These are phyloP conservation scores for Leucosporidium scottii DNA, from an alignment of 768 basidiomycete species.

Conservation along the genomic window DNA sequence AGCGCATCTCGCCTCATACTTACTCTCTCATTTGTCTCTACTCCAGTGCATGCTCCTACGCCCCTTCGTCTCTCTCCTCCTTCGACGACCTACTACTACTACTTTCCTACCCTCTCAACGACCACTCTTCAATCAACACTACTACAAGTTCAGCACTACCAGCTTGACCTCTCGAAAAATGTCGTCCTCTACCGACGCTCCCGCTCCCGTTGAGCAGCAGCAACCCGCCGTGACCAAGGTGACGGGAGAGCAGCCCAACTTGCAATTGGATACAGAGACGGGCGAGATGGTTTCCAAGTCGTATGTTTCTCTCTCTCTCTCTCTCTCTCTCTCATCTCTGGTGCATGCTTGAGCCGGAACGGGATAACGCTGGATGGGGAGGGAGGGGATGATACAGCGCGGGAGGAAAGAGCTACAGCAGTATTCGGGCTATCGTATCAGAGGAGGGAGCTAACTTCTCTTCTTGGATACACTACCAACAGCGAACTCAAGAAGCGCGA, in stretches of 20 bases:
- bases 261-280: slow-evolving; percentile 55
- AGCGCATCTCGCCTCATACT: too few species aligned
- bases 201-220: slow-evolving; percentile 12
- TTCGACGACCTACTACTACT: too few species aligned
- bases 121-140: too few species aligned
- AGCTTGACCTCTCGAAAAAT: background rate
- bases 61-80: too few species aligned
- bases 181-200: slow-evolving; percentile 12
- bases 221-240: background rate
- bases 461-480: background rate
- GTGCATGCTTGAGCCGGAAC: too few species aligned
- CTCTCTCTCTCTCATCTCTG: too few species aligned
- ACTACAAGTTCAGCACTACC: background rate
- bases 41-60: slow-evolving; percentile 34
- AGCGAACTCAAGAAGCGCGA: slow-evolving; percentile 92
- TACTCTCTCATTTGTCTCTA: too few species aligned
- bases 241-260: slow-evolving; percentile 24
- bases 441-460: slow-evolving; percentile 37
- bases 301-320: slow-evolving; percentile 50
- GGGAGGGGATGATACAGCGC: too few species aligned
- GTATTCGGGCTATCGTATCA: background rate
- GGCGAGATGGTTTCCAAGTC: slow-evolving; percentile 96
- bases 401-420: too few species aligned
- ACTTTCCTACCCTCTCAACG: too few species aligned
- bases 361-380: too few species aligned